phyloP scores from a whole-genome alignment of 2,329 filamentous ascomycete genomes.

The Trichoderma breve region DNA sequence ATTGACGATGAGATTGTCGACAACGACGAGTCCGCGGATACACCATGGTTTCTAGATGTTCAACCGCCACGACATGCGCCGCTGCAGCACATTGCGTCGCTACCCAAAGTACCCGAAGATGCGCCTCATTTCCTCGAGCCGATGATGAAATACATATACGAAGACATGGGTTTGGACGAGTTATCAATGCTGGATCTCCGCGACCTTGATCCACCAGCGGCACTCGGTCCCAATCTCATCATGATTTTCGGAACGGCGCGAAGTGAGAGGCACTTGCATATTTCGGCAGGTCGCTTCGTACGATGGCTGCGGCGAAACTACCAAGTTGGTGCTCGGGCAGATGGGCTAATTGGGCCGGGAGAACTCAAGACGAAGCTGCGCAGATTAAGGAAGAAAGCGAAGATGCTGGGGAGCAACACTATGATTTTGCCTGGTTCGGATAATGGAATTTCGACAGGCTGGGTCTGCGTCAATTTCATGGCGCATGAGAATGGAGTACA shows the following conservation, averaged over 20 bases:
- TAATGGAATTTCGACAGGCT: slow-evolving; percentile 87
- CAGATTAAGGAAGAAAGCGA: slow-evolving; percentile 76
- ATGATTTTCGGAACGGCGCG: slow-evolving; percentile 93
- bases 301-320: slow-evolving; percentile 76
- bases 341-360: slow-evolving; percentile 84
- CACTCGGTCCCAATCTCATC: slow-evolving; percentile 81
- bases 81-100: slow-evolving; percentile 45
- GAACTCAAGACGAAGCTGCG: slow-evolving; percentile 86
- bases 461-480: slow-evolving; percentile 92
- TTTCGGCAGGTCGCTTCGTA: slow-evolving; percentile 84
- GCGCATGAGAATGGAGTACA: slow-evolving; percentile 57
- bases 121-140: slow-evolving; percentile 69
- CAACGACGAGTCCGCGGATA: slow-evolving; percentile 37
- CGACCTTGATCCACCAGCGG: slow-evolving; percentile 77
- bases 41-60: slow-evolving; percentile 87
- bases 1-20: slow-evolving; percentile 18
- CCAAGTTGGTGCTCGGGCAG: slow-evolving; percentile 72
- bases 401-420: slow-evolving; percentile 71
- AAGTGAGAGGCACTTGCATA: slow-evolving; percentile 89
- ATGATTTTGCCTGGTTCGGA: slow-evolving; percentile 66
- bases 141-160: slow-evolving; percentile 74
- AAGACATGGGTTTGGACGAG: slow-evolving; percentile 83
- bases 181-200: slow-evolving; percentile 80
- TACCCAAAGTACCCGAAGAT: slow-evolving; percentile 60
- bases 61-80: slow-evolving; percentile 55